A percentile compares a stretch with the other conserved stretches of the same genome.
Evolutionary conservation across 176 grass and related monocot species (phyloP).

Genomic region (Carex parvula): DNA sequence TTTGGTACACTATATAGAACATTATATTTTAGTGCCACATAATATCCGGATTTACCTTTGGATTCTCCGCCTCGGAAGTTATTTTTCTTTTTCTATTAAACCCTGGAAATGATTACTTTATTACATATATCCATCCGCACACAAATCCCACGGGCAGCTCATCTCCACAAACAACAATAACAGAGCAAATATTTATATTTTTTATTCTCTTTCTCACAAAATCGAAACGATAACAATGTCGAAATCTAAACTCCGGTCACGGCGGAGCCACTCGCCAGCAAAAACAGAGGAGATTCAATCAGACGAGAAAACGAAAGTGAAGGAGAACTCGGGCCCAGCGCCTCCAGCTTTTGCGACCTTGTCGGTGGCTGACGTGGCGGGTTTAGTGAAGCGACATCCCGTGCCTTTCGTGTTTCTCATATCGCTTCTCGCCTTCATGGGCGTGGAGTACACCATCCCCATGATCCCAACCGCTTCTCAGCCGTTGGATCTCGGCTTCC

Average conservation of each 20-base stretch:
- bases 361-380: neutral
- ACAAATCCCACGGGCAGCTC: neutral
- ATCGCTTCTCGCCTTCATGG: conserved; percentile 78
- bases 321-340: neutral
- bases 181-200: neutral
- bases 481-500: conserved; percentile 71
- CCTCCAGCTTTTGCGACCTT: neutral
- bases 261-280: neutral
- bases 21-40: neutral
- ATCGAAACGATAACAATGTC: neutral
- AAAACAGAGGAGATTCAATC: neutral
- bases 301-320: neutral
- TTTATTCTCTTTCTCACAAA: neutral
- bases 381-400: conserved; percentile 36
- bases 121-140: neutral
- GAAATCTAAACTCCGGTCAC: conserved; percentile 5
- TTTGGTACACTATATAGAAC: too few relatives aligned
- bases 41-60: neutral
- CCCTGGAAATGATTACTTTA: neutral
- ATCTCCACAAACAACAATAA: neutral
- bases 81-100: too few relatives aligned
- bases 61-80: neutral
- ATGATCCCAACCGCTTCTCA: conserved; percentile 51
- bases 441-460: conserved; percentile 83
- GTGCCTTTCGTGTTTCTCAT: conserved; percentile 43